These are phyloP conservation scores for Harringtonia aguacate DNA, from an alignment of 2,329 filamentous ascomycete genomes.

Conservation along the genomic window DNA sequence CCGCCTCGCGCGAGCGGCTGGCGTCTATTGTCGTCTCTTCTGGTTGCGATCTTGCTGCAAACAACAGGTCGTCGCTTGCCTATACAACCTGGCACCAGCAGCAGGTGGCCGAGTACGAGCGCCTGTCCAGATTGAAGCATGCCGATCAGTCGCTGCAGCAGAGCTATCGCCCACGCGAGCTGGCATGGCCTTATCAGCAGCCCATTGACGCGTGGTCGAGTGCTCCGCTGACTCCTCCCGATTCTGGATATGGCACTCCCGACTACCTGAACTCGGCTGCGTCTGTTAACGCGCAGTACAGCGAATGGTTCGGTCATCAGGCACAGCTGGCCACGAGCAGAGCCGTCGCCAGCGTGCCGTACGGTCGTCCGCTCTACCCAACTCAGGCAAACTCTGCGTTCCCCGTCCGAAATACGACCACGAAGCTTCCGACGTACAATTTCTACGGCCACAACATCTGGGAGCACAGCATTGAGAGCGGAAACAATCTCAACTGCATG, in stretches of 20 bases:
- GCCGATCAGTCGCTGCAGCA: slow-evolving; percentile 18
- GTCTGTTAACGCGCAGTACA: slow-evolving; percentile 42
- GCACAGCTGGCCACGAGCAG: slow-evolving; percentile 28
- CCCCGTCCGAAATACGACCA: slow-evolving; percentile 29
- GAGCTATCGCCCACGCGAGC: slow-evolving; percentile 33
- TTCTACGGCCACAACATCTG: slow-evolving; percentile 36
- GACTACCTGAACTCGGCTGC: slow-evolving; percentile 46
- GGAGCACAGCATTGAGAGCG: slow-evolving; percentile 37
- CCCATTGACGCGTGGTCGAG: slow-evolving; percentile 26
- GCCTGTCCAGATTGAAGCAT: slow-evolving; percentile 29
- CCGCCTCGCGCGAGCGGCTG: slow-evolving; percentile 38
- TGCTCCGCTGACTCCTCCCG: slow-evolving; percentile 45
- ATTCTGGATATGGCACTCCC: slow-evolving; percentile 51
- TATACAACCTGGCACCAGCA: slow-evolving; percentile 40
- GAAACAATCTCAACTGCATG: slow-evolving; percentile 29
- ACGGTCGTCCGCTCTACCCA: slow-evolving; percentile 13
- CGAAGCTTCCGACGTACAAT: slow-evolving; percentile 29
- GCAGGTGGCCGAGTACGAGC: slow-evolving; percentile 44
- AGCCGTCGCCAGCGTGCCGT: slow-evolving; percentile 20
- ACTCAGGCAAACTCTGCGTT: slow-evolving; percentile 23
- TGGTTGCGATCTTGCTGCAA: slow-evolving; percentile 29
- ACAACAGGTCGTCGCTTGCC: slow-evolving; percentile 19
- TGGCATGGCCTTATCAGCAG: slow-evolving; percentile 26
- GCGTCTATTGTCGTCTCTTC: slow-evolving; percentile 36
- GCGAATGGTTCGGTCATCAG: slow-evolving; percentile 44